These are phyloP conservation scores for Fusarium falciforme DNA, from an alignment of 2,329 filamentous ascomycete genomes.

Conservation along the genomic window DNA sequence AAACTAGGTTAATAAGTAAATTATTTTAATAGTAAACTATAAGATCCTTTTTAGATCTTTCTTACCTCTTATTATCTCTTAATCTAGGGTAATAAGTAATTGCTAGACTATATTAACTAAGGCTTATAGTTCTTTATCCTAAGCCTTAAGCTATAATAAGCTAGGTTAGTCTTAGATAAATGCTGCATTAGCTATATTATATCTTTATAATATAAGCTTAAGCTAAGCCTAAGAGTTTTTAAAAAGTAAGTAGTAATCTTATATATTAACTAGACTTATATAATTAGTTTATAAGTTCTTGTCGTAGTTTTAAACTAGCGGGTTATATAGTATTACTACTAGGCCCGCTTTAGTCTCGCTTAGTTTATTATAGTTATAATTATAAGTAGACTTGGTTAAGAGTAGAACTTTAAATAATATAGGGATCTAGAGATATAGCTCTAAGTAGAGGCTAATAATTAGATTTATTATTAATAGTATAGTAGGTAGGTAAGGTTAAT, in stretches of 20 bases:
- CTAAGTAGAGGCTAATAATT: no score
- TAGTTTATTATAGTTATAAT: not conserved
- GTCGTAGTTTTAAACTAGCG: not conserved
- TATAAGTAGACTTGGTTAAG: not conserved
- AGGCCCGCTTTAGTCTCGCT: not conserved
- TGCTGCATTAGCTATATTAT: not conserved
- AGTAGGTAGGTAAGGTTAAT: no score
- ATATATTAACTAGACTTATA: not conserved
- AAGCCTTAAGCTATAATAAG: no score
- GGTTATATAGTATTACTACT: not conserved
- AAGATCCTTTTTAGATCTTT: no score
- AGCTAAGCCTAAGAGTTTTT: not conserved
- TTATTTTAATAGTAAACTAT: no score
- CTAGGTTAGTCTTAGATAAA: not conserved
- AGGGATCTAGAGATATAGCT: not conserved
- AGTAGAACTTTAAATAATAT: not conserved
- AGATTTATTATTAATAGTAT: no score
- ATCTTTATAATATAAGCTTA: not conserved
- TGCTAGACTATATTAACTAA: no score
- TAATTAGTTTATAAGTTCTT: not conserved
- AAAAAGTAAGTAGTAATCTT: not conserved
- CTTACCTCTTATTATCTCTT: no score
- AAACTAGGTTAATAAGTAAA: no score
- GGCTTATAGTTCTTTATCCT: no score
- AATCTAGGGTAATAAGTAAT: no score